Evolutionary conservation across 2,329 filamentous ascomycete species (phyloP).

Genomic region (Chaetomium sp.): DNA sequence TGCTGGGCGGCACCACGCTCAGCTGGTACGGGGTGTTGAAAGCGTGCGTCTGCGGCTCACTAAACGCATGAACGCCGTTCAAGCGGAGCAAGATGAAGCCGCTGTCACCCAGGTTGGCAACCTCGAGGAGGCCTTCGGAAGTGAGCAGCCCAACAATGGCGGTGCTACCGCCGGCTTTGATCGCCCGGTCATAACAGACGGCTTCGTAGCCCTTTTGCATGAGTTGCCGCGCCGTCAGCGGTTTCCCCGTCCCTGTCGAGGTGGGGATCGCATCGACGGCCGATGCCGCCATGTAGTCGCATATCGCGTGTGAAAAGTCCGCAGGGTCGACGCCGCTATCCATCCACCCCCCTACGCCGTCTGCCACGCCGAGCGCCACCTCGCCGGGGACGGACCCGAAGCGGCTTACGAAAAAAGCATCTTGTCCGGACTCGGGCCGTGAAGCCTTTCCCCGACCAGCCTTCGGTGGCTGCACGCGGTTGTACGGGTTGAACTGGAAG

Average conservation of each 20-base stretch:
- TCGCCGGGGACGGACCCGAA: conserved; percentile 60
- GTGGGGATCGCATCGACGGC: conserved; percentile 52
- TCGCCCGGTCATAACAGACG: conserved; percentile 64
- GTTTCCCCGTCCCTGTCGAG: conserved; percentile 15
- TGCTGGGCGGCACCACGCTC: conserved; percentile 73
- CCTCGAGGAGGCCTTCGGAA: conserved; percentile 67
- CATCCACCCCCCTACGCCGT: conserved; percentile 93
- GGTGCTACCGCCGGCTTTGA: conserved; percentile 82
- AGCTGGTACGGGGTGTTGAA: conserved; percentile 98
- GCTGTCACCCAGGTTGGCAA: conserved; percentile 93
- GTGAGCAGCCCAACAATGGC: conserved; percentile 78
- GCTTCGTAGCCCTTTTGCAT: conserved; percentile 81
- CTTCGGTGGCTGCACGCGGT: conserved; percentile 48
- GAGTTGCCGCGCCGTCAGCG: conserved; percentile 58
- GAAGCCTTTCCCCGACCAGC: conserved; percentile 45
- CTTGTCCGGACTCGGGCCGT: conserved; percentile 78
- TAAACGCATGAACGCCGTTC: conserved; percentile 78
- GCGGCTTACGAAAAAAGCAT: conserved; percentile 87
- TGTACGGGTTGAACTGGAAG: conserved; percentile 65
- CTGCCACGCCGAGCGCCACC: conserved; percentile 82
- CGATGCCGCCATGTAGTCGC: conserved; percentile 81
- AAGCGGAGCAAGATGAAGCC: conserved; percentile 83
- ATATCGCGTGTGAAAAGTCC: conserved; percentile 90
- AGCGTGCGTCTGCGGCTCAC: conserved; percentile 83
- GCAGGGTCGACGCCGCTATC: conserved; percentile 89